A percentile compares a stretch with the other conserved stretches of the same genome.
Evolutionary conservation across 2,329 filamentous ascomycete species (phyloP).

Genomic region (Fusarium mangiferae): DNA sequence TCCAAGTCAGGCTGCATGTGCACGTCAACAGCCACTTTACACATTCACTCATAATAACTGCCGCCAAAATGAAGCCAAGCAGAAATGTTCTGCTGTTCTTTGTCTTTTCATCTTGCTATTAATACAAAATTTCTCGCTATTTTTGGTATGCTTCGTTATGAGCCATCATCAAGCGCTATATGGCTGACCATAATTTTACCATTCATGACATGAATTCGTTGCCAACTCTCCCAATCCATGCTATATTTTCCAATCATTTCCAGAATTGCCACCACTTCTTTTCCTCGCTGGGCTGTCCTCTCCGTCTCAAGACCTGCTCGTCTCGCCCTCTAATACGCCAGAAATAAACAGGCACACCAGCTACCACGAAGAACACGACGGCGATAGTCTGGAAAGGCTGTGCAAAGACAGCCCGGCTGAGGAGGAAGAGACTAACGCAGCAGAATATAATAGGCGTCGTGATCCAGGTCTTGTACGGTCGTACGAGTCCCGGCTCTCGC

Average conservation of each 20-base stretch:
- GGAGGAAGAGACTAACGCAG: conserved; percentile 92
- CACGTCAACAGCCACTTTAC: background rate
- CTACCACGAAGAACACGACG: conserved; percentile 85
- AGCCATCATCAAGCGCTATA: conserved; percentile 9
- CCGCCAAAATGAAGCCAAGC: background rate
- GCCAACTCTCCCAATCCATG: background rate
- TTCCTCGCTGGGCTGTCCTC: conserved; percentile 44
- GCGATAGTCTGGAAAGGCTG: conserved; percentile 90
- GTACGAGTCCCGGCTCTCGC: conserved; percentile 84
- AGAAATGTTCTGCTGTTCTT: background rate
- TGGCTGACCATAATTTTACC: background rate
- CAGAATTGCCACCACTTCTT: conserved; percentile 70
- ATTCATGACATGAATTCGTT: conserved; percentile 12
- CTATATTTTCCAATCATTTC: conserved; percentile 48
- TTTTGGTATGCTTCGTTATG: conserved; percentile 19
- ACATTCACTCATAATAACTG: background rate
- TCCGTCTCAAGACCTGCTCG: conserved; percentile 56
- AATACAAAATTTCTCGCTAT: conserved; percentile 15
- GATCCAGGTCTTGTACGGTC: conserved; percentile 97
- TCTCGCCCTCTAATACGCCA: conserved; percentile 80
- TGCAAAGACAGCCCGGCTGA: conserved; percentile 88
- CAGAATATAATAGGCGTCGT: conserved; percentile 97
- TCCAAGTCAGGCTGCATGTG: background rate
- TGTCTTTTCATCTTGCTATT: conserved; percentile 19
- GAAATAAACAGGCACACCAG: conserved; percentile 88